These are phyloP conservation scores for Coleophoma cylindrospora DNA, from an alignment of 2,329 filamentous ascomycete species.

Conservation along the genomic window DNA sequence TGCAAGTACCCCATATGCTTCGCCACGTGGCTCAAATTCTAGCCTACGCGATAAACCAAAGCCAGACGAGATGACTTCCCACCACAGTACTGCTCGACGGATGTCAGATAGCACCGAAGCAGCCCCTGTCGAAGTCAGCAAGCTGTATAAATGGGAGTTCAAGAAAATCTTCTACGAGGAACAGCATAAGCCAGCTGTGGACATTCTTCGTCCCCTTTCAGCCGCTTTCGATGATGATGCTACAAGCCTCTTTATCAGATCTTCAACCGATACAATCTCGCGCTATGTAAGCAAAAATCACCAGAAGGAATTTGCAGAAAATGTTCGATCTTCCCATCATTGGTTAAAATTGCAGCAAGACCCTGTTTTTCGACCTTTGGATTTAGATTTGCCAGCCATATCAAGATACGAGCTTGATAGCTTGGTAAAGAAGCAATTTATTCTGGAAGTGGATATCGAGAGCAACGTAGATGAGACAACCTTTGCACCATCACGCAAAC, in stretches of 20 bases:
- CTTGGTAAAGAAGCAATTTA: too few species aligned
- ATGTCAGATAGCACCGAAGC: neutral
- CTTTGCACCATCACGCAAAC: constrained; percentile 16
- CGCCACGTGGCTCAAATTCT: constrained; percentile 2
- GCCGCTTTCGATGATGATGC: constrained; percentile 37
- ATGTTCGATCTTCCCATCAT: constrained; percentile 33
- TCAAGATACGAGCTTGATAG: constrained; percentile 18
- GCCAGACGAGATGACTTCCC: neutral
- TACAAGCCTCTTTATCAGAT: constrained; percentile 39
- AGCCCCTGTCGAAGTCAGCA: too few species aligned
- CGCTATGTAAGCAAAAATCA: constrained; percentile 38
- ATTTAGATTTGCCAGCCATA: neutral
- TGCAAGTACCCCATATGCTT: constrained; percentile 11
- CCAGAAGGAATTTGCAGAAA: constrained; percentile 34
- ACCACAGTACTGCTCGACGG: neutral
- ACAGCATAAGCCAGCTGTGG: constrained; percentile 33
- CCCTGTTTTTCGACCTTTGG: constrained; percentile 31
- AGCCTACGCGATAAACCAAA: constrained; percentile 1
- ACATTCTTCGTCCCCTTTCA: constrained; percentile 41
- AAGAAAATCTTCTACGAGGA: constrained; percentile 33
- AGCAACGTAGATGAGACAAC: neutral
- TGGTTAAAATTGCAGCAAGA: constrained; percentile 38
- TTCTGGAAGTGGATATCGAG: too few species aligned
- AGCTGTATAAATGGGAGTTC: constrained; percentile 32
- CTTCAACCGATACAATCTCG: constrained; percentile 38